Conservation (phyloP, 2,329 filamentous ascomycete genomes). For the Microthyrium microscopicum region DNA sequence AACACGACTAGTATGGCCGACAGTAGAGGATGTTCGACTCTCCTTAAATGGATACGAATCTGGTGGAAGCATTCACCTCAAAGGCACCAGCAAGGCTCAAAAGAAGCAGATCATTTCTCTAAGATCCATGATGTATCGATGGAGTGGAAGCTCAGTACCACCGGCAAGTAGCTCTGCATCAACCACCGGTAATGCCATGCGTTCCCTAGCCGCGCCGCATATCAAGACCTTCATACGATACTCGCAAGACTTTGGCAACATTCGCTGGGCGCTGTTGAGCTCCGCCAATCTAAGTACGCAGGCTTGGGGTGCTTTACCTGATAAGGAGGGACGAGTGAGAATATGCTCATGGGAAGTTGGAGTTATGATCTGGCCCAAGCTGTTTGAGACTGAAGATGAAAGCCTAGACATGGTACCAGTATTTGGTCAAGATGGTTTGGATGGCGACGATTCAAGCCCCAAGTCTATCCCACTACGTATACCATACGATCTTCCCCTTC, state of each 20-base stretch:
- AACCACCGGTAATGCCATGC: constrained; percentile 12
- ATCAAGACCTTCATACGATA: constrained; percentile 79
- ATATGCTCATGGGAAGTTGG: constrained; percentile 75
- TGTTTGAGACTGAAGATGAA: constrained; percentile 20
- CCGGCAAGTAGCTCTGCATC: background rate
- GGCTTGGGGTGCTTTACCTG: constrained; percentile 58
- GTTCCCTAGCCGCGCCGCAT: constrained; percentile 57
- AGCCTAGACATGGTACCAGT: constrained; percentile 46
- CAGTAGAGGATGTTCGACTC: constrained; percentile 56
- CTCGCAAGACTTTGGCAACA: constrained; percentile 22
- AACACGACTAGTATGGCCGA: constrained; percentile 67
- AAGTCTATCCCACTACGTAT: constrained; percentile 38
- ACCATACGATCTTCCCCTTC: constrained; percentile 67
- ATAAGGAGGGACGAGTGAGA: constrained; percentile 31
- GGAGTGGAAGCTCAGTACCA: constrained; percentile 28
- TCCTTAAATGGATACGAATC: constrained; percentile 66
- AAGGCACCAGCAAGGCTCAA: constrained; percentile 52
- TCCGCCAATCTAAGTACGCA: constrained; percentile 88
- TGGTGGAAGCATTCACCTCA: constrained; percentile 68
- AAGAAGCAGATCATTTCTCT: constrained; percentile 59
- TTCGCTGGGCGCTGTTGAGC: constrained; percentile 76
- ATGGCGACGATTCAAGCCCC: constrained; percentile 12
- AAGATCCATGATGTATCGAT: constrained; percentile 54
- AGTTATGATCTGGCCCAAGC: constrained; percentile 62
- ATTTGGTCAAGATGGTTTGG: constrained; percentile 45